phyloP scores from a whole-genome alignment of 306 rosid genomes.

The Cicer judaicum region DNA sequence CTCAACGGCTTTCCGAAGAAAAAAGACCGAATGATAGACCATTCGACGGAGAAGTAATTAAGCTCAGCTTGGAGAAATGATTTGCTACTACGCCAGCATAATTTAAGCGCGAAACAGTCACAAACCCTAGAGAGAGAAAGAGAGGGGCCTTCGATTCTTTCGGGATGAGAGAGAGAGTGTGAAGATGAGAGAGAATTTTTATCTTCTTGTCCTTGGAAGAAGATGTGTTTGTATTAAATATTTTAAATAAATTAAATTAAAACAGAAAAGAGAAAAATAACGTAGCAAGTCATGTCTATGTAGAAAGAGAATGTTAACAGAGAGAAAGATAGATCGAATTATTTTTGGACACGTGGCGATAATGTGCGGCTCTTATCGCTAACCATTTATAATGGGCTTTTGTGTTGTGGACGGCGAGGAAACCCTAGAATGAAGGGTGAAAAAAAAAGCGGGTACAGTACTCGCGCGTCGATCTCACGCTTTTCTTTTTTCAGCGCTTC shows the following conservation, averaged over 20 bases:
- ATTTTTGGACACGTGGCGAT: conserved; percentile 46
- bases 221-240: conserved; percentile 43
- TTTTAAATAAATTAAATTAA: background rate
- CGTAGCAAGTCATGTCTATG: conserved; percentile 48
- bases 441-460: conserved; percentile 32
- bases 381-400: conserved; percentile 53
- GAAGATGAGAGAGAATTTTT: conserved; percentile 53
- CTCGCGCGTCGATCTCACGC: conserved; percentile 66
- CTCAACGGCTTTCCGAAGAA: conserved; percentile 53
- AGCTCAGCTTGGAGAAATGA: conserved; percentile 49
- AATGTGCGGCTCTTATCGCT: conserved; percentile 66
- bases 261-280: conserved; percentile 32
- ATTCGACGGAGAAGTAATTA: conserved; percentile 23
- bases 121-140: conserved; percentile 92
- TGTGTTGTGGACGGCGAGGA: conserved; percentile 51
- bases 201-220: conserved; percentile 55
- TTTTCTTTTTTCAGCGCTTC: conserved; percentile 37
- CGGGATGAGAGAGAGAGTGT: conserved; percentile 43
- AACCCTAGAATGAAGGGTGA: conserved; percentile 67
- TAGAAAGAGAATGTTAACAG: conserved; percentile 44
- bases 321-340: conserved; percentile 27
- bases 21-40: conserved; percentile 43
- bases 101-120: conserved; percentile 63
- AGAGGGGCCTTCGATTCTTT: conserved; percentile 60
- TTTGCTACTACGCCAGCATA: conserved; percentile 46